Percentiles rank a stretch among this genome's conserved stretches.
Conservation (phyloP, 2,329 filamentous ascomycete genomes). For the Gliomastix tumulicola region DNA sequence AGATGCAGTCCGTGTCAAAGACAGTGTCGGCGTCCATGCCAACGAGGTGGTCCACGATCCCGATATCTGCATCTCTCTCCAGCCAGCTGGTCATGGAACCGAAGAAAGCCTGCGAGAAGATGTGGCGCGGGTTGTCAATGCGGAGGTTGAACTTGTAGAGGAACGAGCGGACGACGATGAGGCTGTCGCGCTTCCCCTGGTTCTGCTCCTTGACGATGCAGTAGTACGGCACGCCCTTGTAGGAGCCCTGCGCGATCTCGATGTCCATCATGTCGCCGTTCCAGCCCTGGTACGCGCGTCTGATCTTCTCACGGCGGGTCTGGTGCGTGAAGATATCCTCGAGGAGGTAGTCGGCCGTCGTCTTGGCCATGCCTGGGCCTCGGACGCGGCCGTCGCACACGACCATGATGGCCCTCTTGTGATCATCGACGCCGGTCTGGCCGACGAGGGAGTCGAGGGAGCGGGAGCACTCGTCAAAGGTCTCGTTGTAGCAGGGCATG, state of each 20-base stretch:
- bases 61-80: conserved; percentile 16
- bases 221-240: conserved; percentile 30
- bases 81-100: conserved; percentile 22
- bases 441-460: conserved; percentile 20
- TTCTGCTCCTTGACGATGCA: conserved; percentile 35
- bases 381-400: conserved; percentile 14
- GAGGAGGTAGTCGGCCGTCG: conserved; percentile 22
- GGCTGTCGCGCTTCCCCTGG: conserved; percentile 32
- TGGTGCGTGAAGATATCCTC: conserved; percentile 26
- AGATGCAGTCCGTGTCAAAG: conserved; percentile 28
- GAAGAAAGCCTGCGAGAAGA: conserved; percentile 27
- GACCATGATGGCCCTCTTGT: conserved; percentile 12
- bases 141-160: conserved; percentile 33
- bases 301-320: conserved; percentile 16
- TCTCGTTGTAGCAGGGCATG: conserved; percentile 35
- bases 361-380: conserved; percentile 13
- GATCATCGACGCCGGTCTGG: conserved; percentile 10
- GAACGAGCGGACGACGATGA: conserved; percentile 32
- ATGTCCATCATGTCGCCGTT: conserved; percentile 28
- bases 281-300: conserved; percentile 27
- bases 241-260: conserved; percentile 25
- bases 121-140: conserved; percentile 20
- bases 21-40: conserved; percentile 34
- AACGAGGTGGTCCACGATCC: conserved; percentile 24
- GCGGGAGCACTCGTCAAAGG: conserved; percentile 22